Base-by-base conservation (phyloP, 495 filamentous ascomycete species). In the Chaetomium tenue region DNA sequence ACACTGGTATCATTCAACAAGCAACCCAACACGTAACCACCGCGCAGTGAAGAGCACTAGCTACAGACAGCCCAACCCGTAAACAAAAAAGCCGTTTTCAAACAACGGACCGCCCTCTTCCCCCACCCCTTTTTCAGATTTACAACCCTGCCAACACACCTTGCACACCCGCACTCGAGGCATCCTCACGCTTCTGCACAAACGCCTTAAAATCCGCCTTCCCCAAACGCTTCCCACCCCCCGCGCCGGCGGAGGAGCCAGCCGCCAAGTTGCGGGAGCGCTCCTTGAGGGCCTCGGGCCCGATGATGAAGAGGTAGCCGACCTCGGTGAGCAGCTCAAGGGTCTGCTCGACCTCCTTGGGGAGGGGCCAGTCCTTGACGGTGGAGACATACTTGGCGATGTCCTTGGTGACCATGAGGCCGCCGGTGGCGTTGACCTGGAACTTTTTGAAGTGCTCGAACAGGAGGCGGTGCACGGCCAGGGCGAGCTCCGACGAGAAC, bases 361-460 rank as follows among this genome's bases (percentile, higher is more conserved):
- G 75, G 18, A 93, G 82, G 23, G 88, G 85, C 89, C 91, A 96
- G 51, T 87, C 88, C 61, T 88, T 85, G 51, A 98, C 81, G 25
- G 95, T 80, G 53, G 91, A 86, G 6, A 90, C 87, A 72, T 99
- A 99, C 68, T 89, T 91, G 18, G 90, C 91, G 68, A 97, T 89
- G 74, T 99, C 95, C 81, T 97, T 96, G 54, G 89, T 92, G 28
- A 98, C 91, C 86, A 97, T 93, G 48, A 99, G 82, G 0, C 91
- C 94, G 53, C 95, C 95, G 0, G 92, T 89, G 39, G 92, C 90
- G 72, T 90, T 96, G 47, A 98, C 91, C 51, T 84, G 84, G 77
- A 95, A 98, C 68, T 90, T 91, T 70, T 94, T 96, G 77, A 98
- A 90, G 77, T 99, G 95, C 65, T 93, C 90, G 58, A 98, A 85